phyloP scores from a whole-genome alignment of 306 rosid species.

The Luffa acutangula region DNA sequence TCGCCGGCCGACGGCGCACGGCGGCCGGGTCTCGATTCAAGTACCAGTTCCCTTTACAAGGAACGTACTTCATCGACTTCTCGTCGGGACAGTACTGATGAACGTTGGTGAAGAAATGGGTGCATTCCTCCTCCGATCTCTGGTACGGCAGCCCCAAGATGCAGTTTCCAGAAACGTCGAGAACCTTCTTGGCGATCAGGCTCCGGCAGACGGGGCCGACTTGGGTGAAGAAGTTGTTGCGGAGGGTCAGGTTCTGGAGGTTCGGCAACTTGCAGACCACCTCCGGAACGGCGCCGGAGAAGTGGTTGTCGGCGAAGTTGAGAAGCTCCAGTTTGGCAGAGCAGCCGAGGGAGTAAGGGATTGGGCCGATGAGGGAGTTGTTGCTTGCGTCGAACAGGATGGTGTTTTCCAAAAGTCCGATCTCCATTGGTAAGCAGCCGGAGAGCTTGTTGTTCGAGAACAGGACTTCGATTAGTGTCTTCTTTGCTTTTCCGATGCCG shows the following conservation, averaged over 20 bases:
- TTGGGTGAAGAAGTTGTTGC: conserved; percentile 39
- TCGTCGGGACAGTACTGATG: conserved; percentile 18
- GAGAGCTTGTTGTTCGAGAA: conserved; percentile 35
- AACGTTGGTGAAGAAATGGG: conserved; percentile 9
- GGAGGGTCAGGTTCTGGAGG: conserved; percentile 23
- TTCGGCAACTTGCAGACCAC: conserved; percentile 32
- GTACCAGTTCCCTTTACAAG: conserved; percentile 25
- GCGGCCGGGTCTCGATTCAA: neutral
- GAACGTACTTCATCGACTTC: conserved; percentile 15
- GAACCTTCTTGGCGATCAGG: conserved; percentile 23
- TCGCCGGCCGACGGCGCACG: neutral
- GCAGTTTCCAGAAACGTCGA: conserved; percentile 48
- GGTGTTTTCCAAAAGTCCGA: conserved; percentile 34
- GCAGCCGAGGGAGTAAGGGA: conserved; percentile 59
- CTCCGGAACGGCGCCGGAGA: conserved; percentile 57
- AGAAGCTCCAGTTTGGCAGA: conserved; percentile 30
- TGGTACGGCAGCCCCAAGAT: conserved; percentile 41
- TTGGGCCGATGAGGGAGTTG: conserved; percentile 41
- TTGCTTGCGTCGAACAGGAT: conserved; percentile 47
- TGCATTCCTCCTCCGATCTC: conserved; percentile 22
- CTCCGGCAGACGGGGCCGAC: conserved; percentile 52
- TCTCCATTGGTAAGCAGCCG: conserved; percentile 63
- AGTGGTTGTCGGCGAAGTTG: conserved; percentile 27
- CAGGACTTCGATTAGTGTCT: conserved; percentile 54
- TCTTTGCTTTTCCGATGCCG: conserved; percentile 16